Evolutionary conservation across 2,329 filamentous ascomycete species (phyloP), one percentile per base, ranked within the genome.

Genomic region (Fusarium protoensiforme): DNA sequence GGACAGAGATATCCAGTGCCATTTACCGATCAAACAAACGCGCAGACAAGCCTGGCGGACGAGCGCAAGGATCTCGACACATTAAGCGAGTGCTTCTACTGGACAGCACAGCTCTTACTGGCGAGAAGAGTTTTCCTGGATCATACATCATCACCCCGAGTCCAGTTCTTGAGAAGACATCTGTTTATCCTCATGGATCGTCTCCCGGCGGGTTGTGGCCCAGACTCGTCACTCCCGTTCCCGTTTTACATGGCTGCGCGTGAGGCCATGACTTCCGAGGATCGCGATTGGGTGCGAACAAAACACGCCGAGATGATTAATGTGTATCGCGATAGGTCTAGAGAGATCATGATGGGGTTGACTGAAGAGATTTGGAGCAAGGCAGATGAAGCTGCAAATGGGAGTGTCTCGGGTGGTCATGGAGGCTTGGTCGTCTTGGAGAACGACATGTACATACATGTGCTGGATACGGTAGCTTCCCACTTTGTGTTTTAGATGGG

Each of bases 331-430:
- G 64, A 67, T 27, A 56, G 51, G 24, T 38, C 64, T 18, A 57
- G 64, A 27, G 48, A 63, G 16, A 48, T 64, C 8, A 67, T 67
- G 64, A 67, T 67, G 59, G 51, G 61, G 10, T 33, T 67, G 18
- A 67, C 64, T 27, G 64, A 67, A 16, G 51, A 67, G 35, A 67
- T 67, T 33, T 67, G 64, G 64, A 62, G 14, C 22, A 62, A 62
- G 60, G 22, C 41, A 16, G 41, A 61, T n/a, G 39, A 35, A 11
- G 58, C 29, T 24, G 29, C 18, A 18, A 27, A 22, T 33, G 35
- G 20, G 13, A 39, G 16, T n/a, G 7, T n/a, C 8, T 4, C 24
- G 2, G 22, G 24, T 27, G 33, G 33, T 18, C 54, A 57, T n/a
- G 54, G 33, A 6, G 20, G 35, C 18, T 39, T 57, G 35, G 35